Base-by-base conservation (phyloP, 225 moss, liverwort and hornwort genomes). In the Bryum argenteum region DNA sequence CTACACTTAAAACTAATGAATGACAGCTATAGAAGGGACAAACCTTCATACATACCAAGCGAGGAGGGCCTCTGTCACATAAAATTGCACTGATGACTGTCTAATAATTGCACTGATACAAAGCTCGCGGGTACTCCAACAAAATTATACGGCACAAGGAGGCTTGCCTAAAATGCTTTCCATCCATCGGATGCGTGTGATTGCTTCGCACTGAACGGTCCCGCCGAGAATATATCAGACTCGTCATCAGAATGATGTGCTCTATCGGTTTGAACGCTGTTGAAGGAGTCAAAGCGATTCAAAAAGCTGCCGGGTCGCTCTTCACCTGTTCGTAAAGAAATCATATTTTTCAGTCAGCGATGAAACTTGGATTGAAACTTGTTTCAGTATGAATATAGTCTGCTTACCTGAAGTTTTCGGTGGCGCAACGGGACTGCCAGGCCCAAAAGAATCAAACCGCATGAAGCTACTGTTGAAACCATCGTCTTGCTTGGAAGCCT, bases 241-340 rank as follows among this genome's bases (percentile, higher is more conserved):
- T 89, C 96, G 11, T 93, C 96, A 69, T 96, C 93, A 20, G 91
- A 89, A 64, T 88, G 79, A 63, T 82, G 89, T 16, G 80, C 83
- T 77, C 84, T 88, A 78, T 92, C 92, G 58, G 83, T 84, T 76
- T 84, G 90, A 58, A 89, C 90, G 72, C 95, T 95, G 75, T 24
- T 91, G 47, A 95, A 92, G 6, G 95, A 95, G 63, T 95, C 95
- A 26, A 95, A 95, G 80, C 91, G 87, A 55, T 83, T 72, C 19
- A 90, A 76, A 63, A 83, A 75, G 45, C 59, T 63, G 77, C 72
- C 74, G 78, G 78, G 78, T 48, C 69, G 75, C 53, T 86, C 83
- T 66, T 80, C 86, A 74, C 19, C 80, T 33, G 81, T 66, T 80
- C 80, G n/a, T 33, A 33, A 33, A 33, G 33, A 33, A 5, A 33